These are phyloP conservation scores for Arabidopsis thaliana DNA, from an alignment of 345 rosid genomes.

Conservation along the genomic window DNA sequence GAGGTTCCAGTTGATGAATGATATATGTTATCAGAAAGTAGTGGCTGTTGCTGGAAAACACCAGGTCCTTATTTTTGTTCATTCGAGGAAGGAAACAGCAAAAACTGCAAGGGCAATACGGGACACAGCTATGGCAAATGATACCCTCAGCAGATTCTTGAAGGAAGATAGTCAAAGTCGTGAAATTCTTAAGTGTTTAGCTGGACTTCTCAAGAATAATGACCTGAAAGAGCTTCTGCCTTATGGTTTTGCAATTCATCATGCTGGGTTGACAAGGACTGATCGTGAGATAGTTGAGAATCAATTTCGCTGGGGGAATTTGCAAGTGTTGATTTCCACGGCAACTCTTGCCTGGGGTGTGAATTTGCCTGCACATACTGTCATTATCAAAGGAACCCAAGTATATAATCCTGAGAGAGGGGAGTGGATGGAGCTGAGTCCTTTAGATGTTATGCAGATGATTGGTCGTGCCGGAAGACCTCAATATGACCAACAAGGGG, in stretches of 20 bases:
- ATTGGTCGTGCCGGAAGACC: slow-evolving; percentile 98
- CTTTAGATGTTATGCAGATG: slow-evolving; percentile 96
- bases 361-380: slow-evolving; percentile 86
- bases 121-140: slow-evolving; percentile 80
- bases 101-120: slow-evolving; percentile 82
- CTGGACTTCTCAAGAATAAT: slow-evolving; percentile 65
- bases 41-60: slow-evolving; percentile 85
- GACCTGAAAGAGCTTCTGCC: slow-evolving; percentile 86
- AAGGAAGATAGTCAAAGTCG: slow-evolving; percentile 78
- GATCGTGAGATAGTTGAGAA: slow-evolving; percentile 87
- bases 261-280: slow-evolving; percentile 83
- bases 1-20: slow-evolving; percentile 95
- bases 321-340: slow-evolving; percentile 85
- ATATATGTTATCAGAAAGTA: slow-evolving; percentile 84
- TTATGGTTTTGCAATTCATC: slow-evolving; percentile 93
- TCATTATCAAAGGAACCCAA: slow-evolving; percentile 90
- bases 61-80: slow-evolving; percentile 92
- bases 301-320: slow-evolving; percentile 67
- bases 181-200: slow-evolving; percentile 70
- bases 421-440: slow-evolving; percentile 89
- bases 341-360: slow-evolving; percentile 99
- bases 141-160: slow-evolving; percentile 78
- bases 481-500: slow-evolving; percentile 82
- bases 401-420: slow-evolving; percentile 92
- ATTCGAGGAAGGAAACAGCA: slow-evolving; percentile 89